Base-by-base conservation (phyloP, 208 protist species). In the Plasmodiophora brassicae region DNA sequence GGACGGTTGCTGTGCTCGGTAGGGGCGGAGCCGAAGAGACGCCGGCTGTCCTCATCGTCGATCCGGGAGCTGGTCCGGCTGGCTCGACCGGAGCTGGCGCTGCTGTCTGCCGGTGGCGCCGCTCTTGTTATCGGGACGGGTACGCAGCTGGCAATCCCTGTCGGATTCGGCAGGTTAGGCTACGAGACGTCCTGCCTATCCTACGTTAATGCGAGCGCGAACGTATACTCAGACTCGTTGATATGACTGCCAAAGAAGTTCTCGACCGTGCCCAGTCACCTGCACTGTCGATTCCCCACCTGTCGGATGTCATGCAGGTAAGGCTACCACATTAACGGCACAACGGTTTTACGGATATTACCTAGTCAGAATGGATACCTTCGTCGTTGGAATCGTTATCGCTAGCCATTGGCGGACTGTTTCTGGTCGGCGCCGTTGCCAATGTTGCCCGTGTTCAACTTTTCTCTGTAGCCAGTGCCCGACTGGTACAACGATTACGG, bases 391-490 rank as follows among this genome's bases (percentile, higher is more conserved):
- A n/a, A 38, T 38, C 65, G 5, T n/a, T n/a, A n/a, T n/a, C n/a
- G n/a, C n/a, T n/a, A n/a, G n/a, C n/a, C n/a, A n/a, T n/a, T n/a
- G n/a, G n/a, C n/a, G n/a, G n/a, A n/a, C 65, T 78, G 20, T 78
- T 78, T 32, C 5, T 78, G 20, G 41, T 78, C n/a, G n/a, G 32
- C 5, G n/a, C 32, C n/a, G 65, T 78, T 5, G 65, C 65, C 5
- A 78, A 78, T 38, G 65, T 38, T 36, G 65, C 65, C 32, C 65
- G 65, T 36, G 41, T 78, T 78, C 65, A 78, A 32, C 41, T n/a
- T 38, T 78, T 78, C 65, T n/a, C 65, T 38, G 5, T 78, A 32
- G 65, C 65, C n/a, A 78, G 65, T 78, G 65, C 65, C n/a, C 5
- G 65, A 32, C n/a, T 78, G 41, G 65, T 78, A 32, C 5, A 44